Base-by-base conservation (phyloP, 2,329 filamentous ascomycete genomes). In the Trichoderma sp. region DNA sequence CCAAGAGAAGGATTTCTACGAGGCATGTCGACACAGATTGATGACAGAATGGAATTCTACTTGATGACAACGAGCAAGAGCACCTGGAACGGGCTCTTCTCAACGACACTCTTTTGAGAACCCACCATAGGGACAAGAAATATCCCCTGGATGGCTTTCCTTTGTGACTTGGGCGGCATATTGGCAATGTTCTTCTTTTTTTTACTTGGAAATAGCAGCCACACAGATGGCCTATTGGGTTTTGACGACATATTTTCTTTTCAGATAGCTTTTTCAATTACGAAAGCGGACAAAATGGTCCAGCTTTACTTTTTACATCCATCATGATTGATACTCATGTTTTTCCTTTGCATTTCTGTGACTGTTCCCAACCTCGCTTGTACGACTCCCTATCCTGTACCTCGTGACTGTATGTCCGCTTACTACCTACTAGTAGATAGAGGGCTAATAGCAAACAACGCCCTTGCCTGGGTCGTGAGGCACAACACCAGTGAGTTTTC, bases 1-100 rank as follows among this genome's bases (percentile, higher is more conserved):
- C 54, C 28, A 34, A 59, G 34, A 51, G 54, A 66, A 58, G 26
- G 54, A 59, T 65, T 39, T 58, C 26, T 37, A 68, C 32, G 58
- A 68, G 39, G 52, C 64, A 67, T 67, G 68, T 52, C 65, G 64
- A 64, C 32, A 59, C 65, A 66, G 46, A 69, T 55, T 68, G 66
- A 56, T 61, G 59, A 68, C 59, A 68, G 66, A 61, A 56, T 60
- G 58, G 51, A 68, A 56, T 26, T 60, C 11, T 34, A 56, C 28
- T 60, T 59, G 59, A 64, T 60, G 59, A 69, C 26, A 61, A 69
- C 32, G 60, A 69, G 66, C 28, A 37, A 26, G 49, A 68, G 65
- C 65, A 66, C 56, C 56, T 68, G 55, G 56, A 59, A 60, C 28
- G 55, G 65, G 65, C 65, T 51, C 46, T 55, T 68, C 58, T 63